Percentiles rank a stretch among this genome's conserved stretches.
phyloP scores from a whole-genome alignment of 148 eudicot genomes.

The Cornus florida region DNA sequence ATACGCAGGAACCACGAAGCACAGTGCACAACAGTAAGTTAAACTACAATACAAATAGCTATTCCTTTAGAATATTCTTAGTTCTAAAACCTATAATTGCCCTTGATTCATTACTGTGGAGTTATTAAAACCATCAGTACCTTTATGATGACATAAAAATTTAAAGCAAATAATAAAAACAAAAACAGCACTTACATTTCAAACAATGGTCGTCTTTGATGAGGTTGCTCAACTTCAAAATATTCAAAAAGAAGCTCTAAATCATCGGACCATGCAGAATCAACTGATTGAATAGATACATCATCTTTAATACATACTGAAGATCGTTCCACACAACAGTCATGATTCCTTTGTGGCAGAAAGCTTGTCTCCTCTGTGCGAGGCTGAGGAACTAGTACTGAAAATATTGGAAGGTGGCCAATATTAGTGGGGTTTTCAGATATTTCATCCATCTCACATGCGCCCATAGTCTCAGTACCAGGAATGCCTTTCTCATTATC shows the following conservation, averaged over 20 bases:
- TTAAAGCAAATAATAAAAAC: not conserved
- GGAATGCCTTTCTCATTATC: conserved; percentile 1
- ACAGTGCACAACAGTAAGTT: too few species aligned
- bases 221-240: conserved; percentile 61
- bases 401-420: conserved; percentile 12
- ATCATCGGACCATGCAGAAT: conserved; percentile 15
- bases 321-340: not conserved
- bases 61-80: too few species aligned
- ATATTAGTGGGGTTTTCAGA: not conserved
- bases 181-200: conserved; percentile 32
- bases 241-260: conserved; percentile 48
- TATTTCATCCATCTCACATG: not conserved
- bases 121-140: not conserved
- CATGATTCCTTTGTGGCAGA: conserved; percentile 1
- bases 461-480: not conserved
- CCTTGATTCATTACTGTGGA: not conserved
- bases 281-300: not conserved
- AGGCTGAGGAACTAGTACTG: conserved; percentile 29
- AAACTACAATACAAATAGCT: too few species aligned
- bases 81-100: too few species aligned
- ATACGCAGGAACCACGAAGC: too few species aligned
- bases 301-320: not conserved
- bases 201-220: conserved; percentile 39
- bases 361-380: conserved; percentile 5
- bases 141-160: not conserved